phyloP scores from a whole-genome alignment of 2,329 filamentous ascomycete species.

The Cladorrhinum sp. region DNA sequence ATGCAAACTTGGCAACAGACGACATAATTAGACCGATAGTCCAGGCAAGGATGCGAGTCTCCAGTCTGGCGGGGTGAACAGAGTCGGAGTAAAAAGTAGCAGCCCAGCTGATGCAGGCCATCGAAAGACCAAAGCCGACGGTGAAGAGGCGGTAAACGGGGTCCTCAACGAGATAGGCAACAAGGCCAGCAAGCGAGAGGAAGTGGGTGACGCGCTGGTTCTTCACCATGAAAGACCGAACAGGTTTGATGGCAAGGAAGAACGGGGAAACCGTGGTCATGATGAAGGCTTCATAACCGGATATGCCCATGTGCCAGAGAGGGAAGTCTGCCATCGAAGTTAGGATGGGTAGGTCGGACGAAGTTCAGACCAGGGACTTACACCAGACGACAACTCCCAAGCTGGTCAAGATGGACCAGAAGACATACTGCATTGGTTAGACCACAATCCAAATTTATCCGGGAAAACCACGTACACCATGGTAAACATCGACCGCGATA shows the following conservation, averaged over 20 bases:
- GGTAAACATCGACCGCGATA: slow-evolving; percentile 83
- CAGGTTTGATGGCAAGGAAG: slow-evolving; percentile 65
- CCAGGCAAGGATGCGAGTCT: slow-evolving; percentile 79
- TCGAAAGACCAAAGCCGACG: slow-evolving; percentile 75
- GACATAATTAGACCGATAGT: slow-evolving; percentile 79
- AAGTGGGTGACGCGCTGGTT: slow-evolving; percentile 72
- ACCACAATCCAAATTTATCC: neutral
- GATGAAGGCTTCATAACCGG: slow-evolving; percentile 87
- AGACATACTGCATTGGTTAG: slow-evolving; percentile 65
- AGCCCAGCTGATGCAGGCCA: slow-evolving; percentile 80
- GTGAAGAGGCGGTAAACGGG: slow-evolving; percentile 75
- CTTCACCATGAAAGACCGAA: slow-evolving; percentile 66
- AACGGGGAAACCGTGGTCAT: slow-evolving; percentile 81
- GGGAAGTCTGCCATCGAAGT: slow-evolving; percentile 67
- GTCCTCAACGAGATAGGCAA: slow-evolving; percentile 72
- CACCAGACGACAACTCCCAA: slow-evolving; percentile 90
- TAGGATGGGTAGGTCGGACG: neutral
- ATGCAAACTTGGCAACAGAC: slow-evolving; percentile 86
- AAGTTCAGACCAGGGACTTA: slow-evolving; percentile 48
- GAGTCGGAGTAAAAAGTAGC: slow-evolving; percentile 78
- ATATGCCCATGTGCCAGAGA: slow-evolving; percentile 98
- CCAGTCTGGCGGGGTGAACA: slow-evolving; percentile 68
- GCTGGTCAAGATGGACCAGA: slow-evolving; percentile 92
- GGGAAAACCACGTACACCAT: slow-evolving; percentile 62
- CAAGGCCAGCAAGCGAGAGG: slow-evolving; percentile 68